Evolutionary conservation across 352 stramenopile genomes (phyloP), one percentile per base, ranked within the genome.

Genomic region (Phytophthora citricola): DNA sequence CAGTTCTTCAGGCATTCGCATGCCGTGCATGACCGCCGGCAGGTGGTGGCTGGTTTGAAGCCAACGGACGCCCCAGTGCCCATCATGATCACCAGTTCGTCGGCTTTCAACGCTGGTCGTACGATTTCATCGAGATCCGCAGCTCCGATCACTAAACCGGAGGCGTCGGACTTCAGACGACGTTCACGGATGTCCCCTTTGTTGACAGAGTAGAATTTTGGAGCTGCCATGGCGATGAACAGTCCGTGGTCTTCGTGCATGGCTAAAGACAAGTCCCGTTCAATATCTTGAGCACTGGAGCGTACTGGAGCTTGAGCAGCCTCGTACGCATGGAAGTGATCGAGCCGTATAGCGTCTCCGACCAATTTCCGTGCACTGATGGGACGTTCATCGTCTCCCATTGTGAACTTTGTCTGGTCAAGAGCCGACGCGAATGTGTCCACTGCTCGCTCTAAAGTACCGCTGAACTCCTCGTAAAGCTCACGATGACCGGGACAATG

Each of bases 251-350:
- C 82, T 59, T 85, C 78, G 47, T 91, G 82, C 50, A 86, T 69
- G 14, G 51, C 53, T 24, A 91, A 73, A 29, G 82, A 91, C 56
- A 87, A 62, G 53, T 75, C 67, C 3, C 36, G 38, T 15, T 69
- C 59, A 5, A 58, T 45, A 29, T 39, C 34, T 5, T 56, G 53
- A 15, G 36, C 44, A 15, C 1, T 44, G 9, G 53, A 56, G 26
- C n/a, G 55, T 27, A 29, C 1, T n/a, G 34, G 5, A 11, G 36
- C 7, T 14, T 49, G 7, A 56, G 58, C 50, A 15, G 76, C 73
- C 39, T 89, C 66, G 58, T 91, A 91, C 22, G 80, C 69, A 51
- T 91, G 83, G 56, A 91, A 90, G 58, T 91, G 80, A 31, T 91
- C 81, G 4, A 91, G 61, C 17, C 73, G 72, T 24, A 78, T 70